Conservation (phyloP, 1,284 basidiomycete species). For the Malassezia equina region DNA sequence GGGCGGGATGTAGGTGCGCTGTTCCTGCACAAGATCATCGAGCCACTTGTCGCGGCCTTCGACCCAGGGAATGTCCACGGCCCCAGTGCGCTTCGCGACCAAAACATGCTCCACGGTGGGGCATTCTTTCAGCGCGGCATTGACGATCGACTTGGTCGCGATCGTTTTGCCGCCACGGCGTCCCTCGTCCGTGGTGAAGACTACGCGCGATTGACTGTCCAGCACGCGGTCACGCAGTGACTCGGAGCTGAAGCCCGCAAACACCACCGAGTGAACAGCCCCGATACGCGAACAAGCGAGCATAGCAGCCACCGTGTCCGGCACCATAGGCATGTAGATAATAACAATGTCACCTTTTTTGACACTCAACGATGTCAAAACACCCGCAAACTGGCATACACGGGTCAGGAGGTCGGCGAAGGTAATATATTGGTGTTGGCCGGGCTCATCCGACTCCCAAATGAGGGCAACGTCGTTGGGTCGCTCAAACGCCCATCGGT, state of each 20-base stretch:
- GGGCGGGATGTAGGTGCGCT: conserved; percentile 78
- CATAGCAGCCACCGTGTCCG: conserved; percentile 79
- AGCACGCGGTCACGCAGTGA: conserved; percentile 82
- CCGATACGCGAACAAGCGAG: conserved; percentile 94
- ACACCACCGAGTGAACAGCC: conserved; percentile 95
- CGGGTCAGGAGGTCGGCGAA: conserved; percentile 68
- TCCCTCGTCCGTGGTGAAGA: conserved; percentile 94
- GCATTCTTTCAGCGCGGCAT: conserved; percentile 76
- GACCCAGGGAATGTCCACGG: conserved; percentile 63
- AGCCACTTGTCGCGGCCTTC: conserved; percentile 88
- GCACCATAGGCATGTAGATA: conserved; percentile 57
- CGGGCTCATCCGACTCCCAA: conserved; percentile 94
- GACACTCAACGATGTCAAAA: conserved; percentile 77
- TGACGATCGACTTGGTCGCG: conserved; percentile 86
- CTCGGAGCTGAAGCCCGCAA: conserved; percentile 96
- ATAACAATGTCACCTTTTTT: conserved; percentile 75
- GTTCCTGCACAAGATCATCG: conserved; percentile 77
- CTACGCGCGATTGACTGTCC: conserved; percentile 77
- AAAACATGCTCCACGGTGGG: conserved; percentile 80
- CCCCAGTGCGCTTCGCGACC: conserved; percentile 80
- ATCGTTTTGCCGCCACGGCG: conserved; percentile 86
- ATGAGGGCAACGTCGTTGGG: conserved; percentile 92
- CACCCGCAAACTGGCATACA: conserved; percentile 80
- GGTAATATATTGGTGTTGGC: conserved; percentile 64
- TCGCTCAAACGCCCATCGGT: conserved; percentile 83